A percentile compares a stretch with the other conserved stretches of the same genome.
Evolutionary conservation across 179 eudicot species (phyloP).

Genomic region (Amaranthus tricolor): DNA sequence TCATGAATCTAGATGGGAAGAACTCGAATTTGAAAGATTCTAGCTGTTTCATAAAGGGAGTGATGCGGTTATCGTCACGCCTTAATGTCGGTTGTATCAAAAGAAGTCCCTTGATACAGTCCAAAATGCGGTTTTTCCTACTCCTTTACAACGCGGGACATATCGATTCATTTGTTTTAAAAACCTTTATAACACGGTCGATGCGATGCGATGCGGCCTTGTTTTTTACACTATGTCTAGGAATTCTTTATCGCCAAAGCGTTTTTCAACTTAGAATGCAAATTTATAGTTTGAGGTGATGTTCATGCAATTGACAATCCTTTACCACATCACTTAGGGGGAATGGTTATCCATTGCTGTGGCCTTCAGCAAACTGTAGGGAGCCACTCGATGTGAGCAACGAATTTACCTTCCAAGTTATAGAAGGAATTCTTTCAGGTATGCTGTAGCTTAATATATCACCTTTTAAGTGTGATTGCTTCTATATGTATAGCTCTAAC

Average conservation of each 20-base stretch:
- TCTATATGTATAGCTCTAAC: background rate
- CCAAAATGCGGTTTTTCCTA: no score
- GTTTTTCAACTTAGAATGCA: slow-evolving; percentile 1
- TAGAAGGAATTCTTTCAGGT: slow-evolving; percentile 95
- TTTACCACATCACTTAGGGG: slow-evolving; percentile 50
- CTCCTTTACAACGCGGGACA: no score
- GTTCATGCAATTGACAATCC: slow-evolving; percentile 11
- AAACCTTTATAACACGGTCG: no score
- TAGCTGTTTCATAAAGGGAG: background rate
- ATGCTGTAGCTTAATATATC: slow-evolving; percentile 3
- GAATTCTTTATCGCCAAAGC: background rate
- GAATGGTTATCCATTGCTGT: slow-evolving; percentile 68
- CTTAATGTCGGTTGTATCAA: no score
- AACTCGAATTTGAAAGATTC: background rate
- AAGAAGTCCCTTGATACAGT: no score
- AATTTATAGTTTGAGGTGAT: background rate
- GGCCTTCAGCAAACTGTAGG: slow-evolving; percentile 74
- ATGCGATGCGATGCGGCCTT: no score
- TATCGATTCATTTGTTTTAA: no score
- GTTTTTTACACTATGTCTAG: background rate
- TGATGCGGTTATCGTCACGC: no score
- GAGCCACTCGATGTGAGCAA: slow-evolving; percentile 98
- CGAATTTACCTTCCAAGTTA: slow-evolving; percentile 81
- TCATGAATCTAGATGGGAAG: background rate
- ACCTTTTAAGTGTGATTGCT: slow-evolving; percentile 9